Base-by-base conservation (phyloP, 306 rosid species). In the Medicago ruthenica region DNA sequence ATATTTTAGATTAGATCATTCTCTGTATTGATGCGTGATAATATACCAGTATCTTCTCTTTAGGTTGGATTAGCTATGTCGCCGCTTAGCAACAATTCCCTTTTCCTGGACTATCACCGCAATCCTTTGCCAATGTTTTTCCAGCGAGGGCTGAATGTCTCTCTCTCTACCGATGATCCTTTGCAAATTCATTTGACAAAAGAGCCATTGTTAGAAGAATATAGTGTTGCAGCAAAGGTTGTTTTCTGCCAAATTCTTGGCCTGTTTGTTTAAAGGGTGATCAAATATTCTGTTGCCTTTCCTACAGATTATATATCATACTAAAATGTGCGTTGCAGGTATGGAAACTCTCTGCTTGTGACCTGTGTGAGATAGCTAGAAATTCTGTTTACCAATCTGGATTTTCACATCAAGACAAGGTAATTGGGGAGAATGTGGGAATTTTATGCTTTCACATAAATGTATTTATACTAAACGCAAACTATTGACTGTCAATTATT, bases 381-480 rank as follows among this genome's bases (percentile, higher is more conserved):
- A 90, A 93, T 76, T 90, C 96, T 62, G 98, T 93, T 37, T 90
- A 93, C 76, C 98, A 93, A 68, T 93, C 98, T 72, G 98, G 98
- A 75, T 93, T 93, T 82, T 83, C 98, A 50, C 95, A 86, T 80
- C 80, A 34, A 45, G 87, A 88, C 8, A 93, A 93, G 98, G 98
- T 92, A 84, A 79, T 59, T 67, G 67, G 22, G 71, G 22, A 63
- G 57, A 58, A 65, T 11, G 53, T 34, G 40, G 67, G 51, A 57
- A 59, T 60, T 61, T 4, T 16, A 18, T 41, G 36, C 47, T 53
- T 73, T 68, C 31, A 24, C 10, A 37, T 3, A 21, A 54, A 67
- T 53, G 15, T 14, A n/a, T 54, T 41, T 61, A 20, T 60, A 59
- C 47, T 42, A 18, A 21, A 76, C 9, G 54, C 64, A 34, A 20